phyloP scores from a whole-genome alignment of 2,329 filamentous ascomycete genomes.

The Colletotrichum tanaceti region DNA sequence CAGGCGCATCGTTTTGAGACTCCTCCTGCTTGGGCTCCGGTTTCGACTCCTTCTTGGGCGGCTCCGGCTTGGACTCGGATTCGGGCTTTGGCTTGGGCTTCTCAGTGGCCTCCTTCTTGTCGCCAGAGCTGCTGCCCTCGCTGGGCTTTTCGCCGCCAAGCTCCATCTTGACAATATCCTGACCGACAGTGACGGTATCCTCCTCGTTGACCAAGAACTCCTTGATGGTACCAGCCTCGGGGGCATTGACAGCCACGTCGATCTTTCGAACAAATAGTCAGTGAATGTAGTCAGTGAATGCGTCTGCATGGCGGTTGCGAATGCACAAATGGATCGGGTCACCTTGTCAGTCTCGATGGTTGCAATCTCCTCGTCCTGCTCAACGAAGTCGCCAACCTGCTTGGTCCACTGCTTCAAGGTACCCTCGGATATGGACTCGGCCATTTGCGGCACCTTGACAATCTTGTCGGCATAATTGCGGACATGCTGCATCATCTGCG shows the following conservation, averaged over 20 bases:
- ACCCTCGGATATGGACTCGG: slow-evolving; percentile 97
- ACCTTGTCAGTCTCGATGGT: slow-evolving; percentile 99
- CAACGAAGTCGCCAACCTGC: slow-evolving; percentile 90
- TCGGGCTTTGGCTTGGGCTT: slow-evolving; percentile 38
- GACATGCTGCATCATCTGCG: slow-evolving; percentile 66
- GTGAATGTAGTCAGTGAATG: slow-evolving; percentile 4
- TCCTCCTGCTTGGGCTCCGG: slow-evolving; percentile 57
- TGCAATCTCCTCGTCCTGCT: slow-evolving; percentile 96
- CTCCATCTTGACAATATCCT: slow-evolving; percentile 89
- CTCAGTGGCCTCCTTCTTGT: slow-evolving; percentile 27
- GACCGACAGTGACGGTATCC: slow-evolving; percentile 93
- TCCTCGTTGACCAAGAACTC: slow-evolving; percentile 93
- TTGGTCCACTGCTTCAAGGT: slow-evolving; percentile 97
- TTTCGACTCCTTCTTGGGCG: slow-evolving; percentile 52
- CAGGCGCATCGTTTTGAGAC: slow-evolving; percentile 49
- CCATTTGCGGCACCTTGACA: slow-evolving; percentile 97
- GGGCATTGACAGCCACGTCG: slow-evolving; percentile 95
- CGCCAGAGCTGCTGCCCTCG: slow-evolving; percentile 42
- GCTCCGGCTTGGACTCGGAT: slow-evolving; percentile 40
- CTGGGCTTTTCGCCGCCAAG: slow-evolving; percentile 63
- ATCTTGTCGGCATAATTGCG: slow-evolving; percentile 80
- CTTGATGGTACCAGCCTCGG: slow-evolving; percentile 89
- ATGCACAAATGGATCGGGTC: slow-evolving; percentile 39
- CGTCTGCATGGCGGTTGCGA: slow-evolving; percentile 6
- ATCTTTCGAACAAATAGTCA: slow-evolving; percentile 69